phyloP scores from a whole-genome alignment of 164 flowering plant genomes.

The Saururus chinensis region DNA sequence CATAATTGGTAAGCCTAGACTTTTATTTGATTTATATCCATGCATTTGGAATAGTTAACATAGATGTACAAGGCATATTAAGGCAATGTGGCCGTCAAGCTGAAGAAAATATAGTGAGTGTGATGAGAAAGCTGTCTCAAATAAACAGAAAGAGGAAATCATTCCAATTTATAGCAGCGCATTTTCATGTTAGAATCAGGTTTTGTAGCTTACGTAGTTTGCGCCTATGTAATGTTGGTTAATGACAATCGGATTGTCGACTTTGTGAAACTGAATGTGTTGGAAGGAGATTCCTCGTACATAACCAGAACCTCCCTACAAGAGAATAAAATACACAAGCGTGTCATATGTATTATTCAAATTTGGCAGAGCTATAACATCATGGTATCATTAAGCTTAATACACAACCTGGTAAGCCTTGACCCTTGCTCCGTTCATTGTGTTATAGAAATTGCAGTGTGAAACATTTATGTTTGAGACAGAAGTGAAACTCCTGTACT shows the following conservation, averaged over 20 bases:
- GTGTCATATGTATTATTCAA: background rate
- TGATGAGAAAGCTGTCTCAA: no score
- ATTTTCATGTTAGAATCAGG: no score
- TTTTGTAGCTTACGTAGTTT: conserved; percentile 1
- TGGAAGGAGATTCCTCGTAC: background rate
- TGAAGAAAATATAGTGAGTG: no score
- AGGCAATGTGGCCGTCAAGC: no score
- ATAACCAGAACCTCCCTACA: background rate
- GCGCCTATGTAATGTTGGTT: conserved; percentile 1
- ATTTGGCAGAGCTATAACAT: no score
- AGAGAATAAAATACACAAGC: background rate
- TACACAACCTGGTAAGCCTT: conserved; percentile 13
- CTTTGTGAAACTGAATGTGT: background rate
- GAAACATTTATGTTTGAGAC: conserved; percentile 21
- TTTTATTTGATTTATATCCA: background rate
- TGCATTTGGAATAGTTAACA: background rate
- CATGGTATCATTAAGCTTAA: conserved; percentile 6
- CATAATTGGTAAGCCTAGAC: no score
- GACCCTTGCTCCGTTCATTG: conserved; percentile 47
- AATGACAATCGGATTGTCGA: background rate
- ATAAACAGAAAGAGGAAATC: no score
- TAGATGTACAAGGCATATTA: no score
- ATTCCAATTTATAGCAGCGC: no score
- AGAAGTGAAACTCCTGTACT: conserved; percentile 14
- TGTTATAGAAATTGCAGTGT: conserved; percentile 20